phyloP scores from a whole-genome alignment of 371 early-diverging fungal genomes.

The Umbelopsis sp. region DNA sequence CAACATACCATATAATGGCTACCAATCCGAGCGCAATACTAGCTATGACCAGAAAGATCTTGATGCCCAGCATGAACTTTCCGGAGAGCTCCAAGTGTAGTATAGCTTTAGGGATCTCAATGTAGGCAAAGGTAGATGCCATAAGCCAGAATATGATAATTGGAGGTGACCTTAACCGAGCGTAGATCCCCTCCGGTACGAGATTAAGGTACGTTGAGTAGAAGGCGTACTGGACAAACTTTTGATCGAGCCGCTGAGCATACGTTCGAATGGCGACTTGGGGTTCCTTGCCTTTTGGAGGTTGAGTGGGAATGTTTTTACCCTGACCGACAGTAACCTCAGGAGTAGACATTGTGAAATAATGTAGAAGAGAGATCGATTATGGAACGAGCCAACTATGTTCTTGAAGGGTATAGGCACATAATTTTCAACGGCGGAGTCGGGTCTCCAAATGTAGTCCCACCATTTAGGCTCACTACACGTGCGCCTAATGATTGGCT shows the following conservation, averaged over 20 bases:
- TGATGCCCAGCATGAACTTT: constrained; percentile 22
- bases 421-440: background rate
- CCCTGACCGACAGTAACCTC: background rate
- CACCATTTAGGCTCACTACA: background rate
- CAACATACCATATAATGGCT: constrained; percentile 39
- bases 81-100: constrained; percentile 24
- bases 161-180: constrained; percentile 35
- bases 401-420: too few species aligned
- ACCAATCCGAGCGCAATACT: constrained; percentile 32
- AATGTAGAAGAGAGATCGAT: background rate
- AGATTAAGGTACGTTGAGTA: constrained; percentile 48
- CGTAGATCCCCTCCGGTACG: constrained; percentile 40
- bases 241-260: constrained; percentile 42
- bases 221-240: constrained; percentile 47
- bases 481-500: constrained; percentile 12
- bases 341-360: background rate
- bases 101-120: constrained; percentile 24
- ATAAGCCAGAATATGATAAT: constrained; percentile 30
- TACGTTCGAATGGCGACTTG: constrained; percentile 46
- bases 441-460: background rate
- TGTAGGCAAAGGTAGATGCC: constrained; percentile 25
- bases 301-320: background rate
- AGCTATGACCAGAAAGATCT: constrained; percentile 29
- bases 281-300: constrained; percentile 20
- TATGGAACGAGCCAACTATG: background rate